phyloP scores from a whole-genome alignment of 805 yeast species.

The Ogataea thermomethanolica region DNA sequence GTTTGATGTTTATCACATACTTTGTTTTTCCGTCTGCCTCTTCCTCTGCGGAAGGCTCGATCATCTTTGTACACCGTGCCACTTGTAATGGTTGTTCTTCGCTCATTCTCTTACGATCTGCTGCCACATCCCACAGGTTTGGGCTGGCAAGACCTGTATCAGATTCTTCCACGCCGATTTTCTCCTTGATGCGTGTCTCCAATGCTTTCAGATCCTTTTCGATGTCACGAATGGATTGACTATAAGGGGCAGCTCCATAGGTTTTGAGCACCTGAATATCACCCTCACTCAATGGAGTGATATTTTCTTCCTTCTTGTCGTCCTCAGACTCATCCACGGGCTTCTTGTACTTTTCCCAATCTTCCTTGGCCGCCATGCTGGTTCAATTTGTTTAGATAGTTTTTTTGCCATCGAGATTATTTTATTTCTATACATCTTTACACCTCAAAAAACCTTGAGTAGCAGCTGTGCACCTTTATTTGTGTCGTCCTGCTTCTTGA shows the following conservation, averaged over 20 bases:
- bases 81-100: constrained; percentile 97
- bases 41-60: constrained; percentile 50
- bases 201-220: constrained; percentile 84
- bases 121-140: constrained; percentile 95
- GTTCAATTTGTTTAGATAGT: constrained; percentile 2
- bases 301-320: constrained; percentile 61
- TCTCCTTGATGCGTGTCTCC: constrained; percentile 87
- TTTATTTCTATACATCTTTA: constrained; percentile 6
- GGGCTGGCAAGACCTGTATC: constrained; percentile 98
- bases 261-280: constrained; percentile 97
- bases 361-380: constrained; percentile 91
- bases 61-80: constrained; percentile 97
- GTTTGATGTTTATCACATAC: constrained; percentile 95
- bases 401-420: constrained; percentile 20
- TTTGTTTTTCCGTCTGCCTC: constrained; percentile 74
- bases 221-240: constrained; percentile 68
- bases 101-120: constrained; percentile 88
- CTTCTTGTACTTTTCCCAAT: constrained; percentile 96
- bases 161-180: constrained; percentile 89
- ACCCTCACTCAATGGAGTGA: constrained; percentile 87
- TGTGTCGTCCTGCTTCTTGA: constrained; percentile 36
- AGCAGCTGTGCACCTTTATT: constrained; percentile 67
- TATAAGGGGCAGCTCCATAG: constrained; percentile 97
- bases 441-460: constrained; percentile 32
- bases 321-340: constrained; percentile 66